Base-by-base conservation (phyloP, 2,329 filamentous ascomycete genomes). In the Huntiella savannae region DNA sequence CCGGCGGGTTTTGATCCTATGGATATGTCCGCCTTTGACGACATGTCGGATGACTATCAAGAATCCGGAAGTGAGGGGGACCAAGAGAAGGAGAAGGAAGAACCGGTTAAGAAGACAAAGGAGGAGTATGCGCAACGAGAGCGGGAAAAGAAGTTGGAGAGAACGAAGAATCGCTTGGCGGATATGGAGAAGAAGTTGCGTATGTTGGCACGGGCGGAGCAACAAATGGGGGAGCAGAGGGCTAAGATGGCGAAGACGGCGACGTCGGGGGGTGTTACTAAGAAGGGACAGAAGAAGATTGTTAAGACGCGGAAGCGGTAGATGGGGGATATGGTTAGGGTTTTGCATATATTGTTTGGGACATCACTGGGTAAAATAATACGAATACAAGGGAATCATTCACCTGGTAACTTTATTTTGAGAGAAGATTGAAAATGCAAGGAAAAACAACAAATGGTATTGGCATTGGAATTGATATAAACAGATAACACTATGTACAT, bases 191-290 rank as follows among this genome's bases (percentile, higher is more conserved):
- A 70, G 59, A 71, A 75, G 58, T 62, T 77, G 51, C 64, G 65
- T 55, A 63, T 64, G 1, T 60, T 79, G 22, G 62, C 66, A n/a
- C 62, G 67, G 16, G 70, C 73, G 17, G 75, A 79, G 59, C 60
- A 64, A 35, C 62, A 69, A 53, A 62, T 79, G 19, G 73, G 75
- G 51, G 50, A 74, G 46, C 73, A 78, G 58, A 64, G 69, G 49
- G 70, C 73, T 13, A 72, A 69, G 57, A 79, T 78, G 74, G 73
- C 72, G 33, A 79, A 79, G 63, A 76, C 73, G 52, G 64, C 70
- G 6, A 78, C 74, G 2, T 67, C 70, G 4, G 72, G 71, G 34
- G 72, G 73, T 11, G 55, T 65, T n/a, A 77, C 70, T 22, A 75
- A 73, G 57, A 63, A 64, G 35, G 75, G 75, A 17, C 70, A 70